These are phyloP conservation scores for Mortierella sp. DNA, from an alignment of 371 early-diverging fungal species.

Conservation along the genomic window DNA sequence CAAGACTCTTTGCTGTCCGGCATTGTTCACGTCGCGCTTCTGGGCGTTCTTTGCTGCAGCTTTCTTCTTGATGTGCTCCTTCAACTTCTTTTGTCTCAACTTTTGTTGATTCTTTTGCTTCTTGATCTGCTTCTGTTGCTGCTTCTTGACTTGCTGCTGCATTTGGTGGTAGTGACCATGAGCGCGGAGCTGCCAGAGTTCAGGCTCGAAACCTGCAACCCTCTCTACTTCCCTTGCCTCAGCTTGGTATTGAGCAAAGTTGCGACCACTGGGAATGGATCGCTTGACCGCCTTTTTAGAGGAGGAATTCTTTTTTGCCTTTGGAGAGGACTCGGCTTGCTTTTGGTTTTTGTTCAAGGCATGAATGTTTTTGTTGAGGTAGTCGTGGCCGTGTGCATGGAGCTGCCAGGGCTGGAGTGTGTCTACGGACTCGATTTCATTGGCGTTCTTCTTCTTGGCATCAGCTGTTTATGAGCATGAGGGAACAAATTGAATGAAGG, in stretches of 20 bases:
- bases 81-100: conserved; percentile 2
- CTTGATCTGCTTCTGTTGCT: conserved; percentile 14
- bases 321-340: background rate
- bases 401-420: conserved; percentile 40
- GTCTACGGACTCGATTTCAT: conserved; percentile 9
- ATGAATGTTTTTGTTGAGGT: conserved; percentile 13
- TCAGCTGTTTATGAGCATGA: background rate
- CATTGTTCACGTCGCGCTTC: conserved; percentile 31
- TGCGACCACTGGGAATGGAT: conserved; percentile 11
- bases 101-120: conserved; percentile 1
- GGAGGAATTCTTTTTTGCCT: background rate
- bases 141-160: conserved; percentile 6
- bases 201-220: conserved; percentile 29
- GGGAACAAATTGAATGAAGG: background rate
- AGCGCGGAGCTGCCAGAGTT: conserved; percentile 52
- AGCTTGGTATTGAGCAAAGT: conserved; percentile 18
- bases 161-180: conserved; percentile 40
- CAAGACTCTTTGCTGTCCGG: conserved; percentile 20
- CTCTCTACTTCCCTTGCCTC: background rate
- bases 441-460: conserved; percentile 21
- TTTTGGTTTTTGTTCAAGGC: background rate
- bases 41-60: background rate
- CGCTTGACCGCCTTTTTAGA: conserved; percentile 12
- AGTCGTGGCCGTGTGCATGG: conserved; percentile 35
- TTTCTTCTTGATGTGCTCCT: conserved; percentile 14